Base-by-base conservation (phyloP, 352 stramenopile genomes). In the Phytophthora idaei region DNA sequence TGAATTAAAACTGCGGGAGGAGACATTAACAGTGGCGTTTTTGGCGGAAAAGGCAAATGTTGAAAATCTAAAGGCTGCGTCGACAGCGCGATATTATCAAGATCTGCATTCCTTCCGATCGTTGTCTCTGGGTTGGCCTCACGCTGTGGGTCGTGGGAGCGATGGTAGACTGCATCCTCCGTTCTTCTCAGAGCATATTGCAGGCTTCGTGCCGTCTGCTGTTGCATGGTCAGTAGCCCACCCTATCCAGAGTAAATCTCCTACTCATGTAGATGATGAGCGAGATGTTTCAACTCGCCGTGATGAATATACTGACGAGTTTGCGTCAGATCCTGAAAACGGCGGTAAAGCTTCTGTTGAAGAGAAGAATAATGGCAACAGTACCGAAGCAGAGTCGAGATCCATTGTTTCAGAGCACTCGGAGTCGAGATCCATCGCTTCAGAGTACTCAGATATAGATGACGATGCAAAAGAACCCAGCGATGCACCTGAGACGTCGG, bases 81-180 rank as follows among this genome's bases (percentile, higher is more conserved):
- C 73, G 21, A 85, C 77, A 28, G 77, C 80, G 11, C 74, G 77
- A 11, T 92, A 87, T 54, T 92, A 89, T 37, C 78, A 90, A 48
- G 83, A 92, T 41, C 31, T 92, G 15, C 67, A 89, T 9, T 62
- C 73, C 0, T 86, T 90, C 34, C 80, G 81, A 15, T 80, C 78
- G 1, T 58, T 90, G 11, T 61, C 45, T 25, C 28, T 66, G 10
- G 51, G 62, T 32, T 74, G 61, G 67, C 62, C 61, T 32, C 32
- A 29, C 14, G 36, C 14, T 25, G 39, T 42, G 17, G 17, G 14
- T 37, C 32, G 6, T 42, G 17, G 21, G 21, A 21, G 21, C 21
- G 21, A 21, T 1, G 21, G 21, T 21, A 21, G 21, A 21, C 21
- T 21, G 21, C 21, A 21, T 21, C 21, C 21, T 21, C 21, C 21